These are phyloP conservation scores for Articulospora tetracladia DNA, from an alignment of 495 filamentous ascomycete genomes.

Conservation along the genomic window DNA sequence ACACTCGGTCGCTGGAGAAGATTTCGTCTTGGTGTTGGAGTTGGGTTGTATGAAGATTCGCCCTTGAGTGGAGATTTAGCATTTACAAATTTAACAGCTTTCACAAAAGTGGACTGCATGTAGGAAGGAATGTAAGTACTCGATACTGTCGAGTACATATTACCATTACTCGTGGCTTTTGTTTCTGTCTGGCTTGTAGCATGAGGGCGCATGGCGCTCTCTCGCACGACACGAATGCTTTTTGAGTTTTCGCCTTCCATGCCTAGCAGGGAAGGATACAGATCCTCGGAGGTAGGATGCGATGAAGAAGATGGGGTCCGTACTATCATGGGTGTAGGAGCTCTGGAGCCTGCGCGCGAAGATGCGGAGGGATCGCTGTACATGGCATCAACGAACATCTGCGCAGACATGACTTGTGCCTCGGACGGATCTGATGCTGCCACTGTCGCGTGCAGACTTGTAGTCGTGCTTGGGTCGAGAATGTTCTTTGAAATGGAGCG, in stretches of 20 bases:
- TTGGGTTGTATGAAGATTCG: conserved; percentile 21
- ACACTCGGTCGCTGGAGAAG: conserved; percentile 57
- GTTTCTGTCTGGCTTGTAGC: not conserved
- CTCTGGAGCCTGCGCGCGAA: conserved; percentile 62
- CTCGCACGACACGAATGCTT: conserved; percentile 20
- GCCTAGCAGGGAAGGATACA: conserved; percentile 25
- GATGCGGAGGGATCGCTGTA: conserved; percentile 62
- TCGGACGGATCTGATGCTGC: conserved; percentile 77
- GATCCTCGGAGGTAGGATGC: conserved; percentile 24
- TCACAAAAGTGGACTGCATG: conserved; percentile 23
- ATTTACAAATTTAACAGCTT: conserved; percentile 17
- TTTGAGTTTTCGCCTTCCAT: conserved; percentile 18
- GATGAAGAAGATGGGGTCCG: conserved; percentile 37
- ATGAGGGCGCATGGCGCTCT: not conserved
- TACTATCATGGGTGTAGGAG: conserved; percentile 79
- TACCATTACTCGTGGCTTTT: not conserved
- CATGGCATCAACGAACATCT: conserved; percentile 73
- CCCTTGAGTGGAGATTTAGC: conserved; percentile 27
- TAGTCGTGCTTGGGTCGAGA: conserved; percentile 55
- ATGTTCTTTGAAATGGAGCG: conserved; percentile 66
- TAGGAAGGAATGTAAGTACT: conserved; percentile 21
- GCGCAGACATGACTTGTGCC: conserved; percentile 72
- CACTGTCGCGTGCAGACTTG: conserved; percentile 65
- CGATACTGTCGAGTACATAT: not conserved
- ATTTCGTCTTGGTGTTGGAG: conserved; percentile 29